A percentile compares a stretch with the other conserved stretches of the same genome.
Evolutionary conservation across 371 early-diverging fungal species (phyloP).

Genomic region (Mucor plumbeus): DNA sequence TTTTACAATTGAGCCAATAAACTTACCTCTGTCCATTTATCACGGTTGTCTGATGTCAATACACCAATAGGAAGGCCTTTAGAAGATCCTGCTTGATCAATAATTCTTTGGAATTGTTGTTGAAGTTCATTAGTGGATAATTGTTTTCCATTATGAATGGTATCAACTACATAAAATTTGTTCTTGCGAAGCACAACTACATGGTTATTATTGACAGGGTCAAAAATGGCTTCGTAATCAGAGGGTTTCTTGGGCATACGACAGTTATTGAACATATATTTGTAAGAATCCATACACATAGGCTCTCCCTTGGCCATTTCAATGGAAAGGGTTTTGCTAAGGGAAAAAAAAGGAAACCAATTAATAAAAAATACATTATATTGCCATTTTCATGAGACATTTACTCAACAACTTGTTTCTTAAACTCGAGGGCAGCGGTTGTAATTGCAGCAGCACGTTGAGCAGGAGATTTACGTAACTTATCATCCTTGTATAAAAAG

Average conservation of each 20-base stretch:
- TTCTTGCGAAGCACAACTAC: constrained; percentile 89
- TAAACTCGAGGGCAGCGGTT: constrained; percentile 89
- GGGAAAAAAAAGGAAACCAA: too few species aligned
- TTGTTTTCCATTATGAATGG: constrained; percentile 76
- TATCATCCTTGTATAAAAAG: constrained; percentile 84
- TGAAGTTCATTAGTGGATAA: constrained; percentile 87
- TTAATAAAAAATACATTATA: not conserved
- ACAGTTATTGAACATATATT: constrained; percentile 95
- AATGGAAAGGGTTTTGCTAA: constrained; percentile 76
- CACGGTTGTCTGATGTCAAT: constrained; percentile 93
- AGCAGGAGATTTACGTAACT: constrained; percentile 75
- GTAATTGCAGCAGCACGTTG: constrained; percentile 89
- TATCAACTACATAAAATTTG: constrained; percentile 84
- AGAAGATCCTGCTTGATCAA: constrained; percentile 74
- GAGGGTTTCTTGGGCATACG: constrained; percentile 88
- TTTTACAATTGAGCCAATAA: not conserved
- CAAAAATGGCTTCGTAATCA: constrained; percentile 80
- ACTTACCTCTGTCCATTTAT: constrained; percentile 88
- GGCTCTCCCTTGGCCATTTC: constrained; percentile 82
- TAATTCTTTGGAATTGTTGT: constrained; percentile 74
- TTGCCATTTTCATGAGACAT: not conserved
- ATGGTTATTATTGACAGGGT: constrained; percentile 80
- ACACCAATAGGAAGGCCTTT: constrained; percentile 82
- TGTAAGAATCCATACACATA: constrained; percentile 91
- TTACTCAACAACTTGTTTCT: constrained; percentile 75